Base-by-base conservation (phyloP, 1,284 basidiomycete species). In the Ceratobasidium papillatum region DNA sequence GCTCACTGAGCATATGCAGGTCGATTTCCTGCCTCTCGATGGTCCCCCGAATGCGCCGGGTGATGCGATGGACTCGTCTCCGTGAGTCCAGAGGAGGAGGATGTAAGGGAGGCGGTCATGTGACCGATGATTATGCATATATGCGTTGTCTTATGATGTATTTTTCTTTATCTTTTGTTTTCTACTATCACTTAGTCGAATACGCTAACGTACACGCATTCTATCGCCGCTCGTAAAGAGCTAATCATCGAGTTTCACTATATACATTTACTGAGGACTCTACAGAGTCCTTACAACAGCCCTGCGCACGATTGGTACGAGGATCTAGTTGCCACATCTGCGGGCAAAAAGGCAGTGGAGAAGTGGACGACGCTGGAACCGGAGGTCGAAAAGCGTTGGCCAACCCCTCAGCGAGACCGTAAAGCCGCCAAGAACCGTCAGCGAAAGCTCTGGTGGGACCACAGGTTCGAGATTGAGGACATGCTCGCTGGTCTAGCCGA, bases 221-320 rank as follows among this genome's bases (percentile, higher is more conserved):
- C 45, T 47, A 47, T 47, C 19, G 45, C 45, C 19, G 45, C 45
- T 5, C 38, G 5, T 41, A 5, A 14, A 5, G 38, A n/a, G n/a
- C n/a, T n/a, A n/a, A n/a, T n/a, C n/a, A n/a, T n/a, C 38, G 7
- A 41, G 7, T 5, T 41, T 41, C 5, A 41, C 7, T 41, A 41
- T 7, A 41, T 22, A 52, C 51, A 52, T 52, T 8, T 2, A 3
- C 14, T 4, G 14, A 9, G 51, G 9, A 22, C 2, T 27, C 51
- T 52, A 22, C 25, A 25, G 14, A 9, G 51, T 52, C 51, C 25
- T 52, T 52, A 8, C n/a, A 0, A 83, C 83, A 0, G 81, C n/a
- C n/a, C n/a, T n/a, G n/a, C n/a, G n/a, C n/a, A n/a, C n/a, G n/a
- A n/a, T n/a, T n/a, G n/a, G n/a, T n/a, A n/a, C n/a, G n/a, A n/a